Evolutionary conservation across 257 asterid genomes (phyloP), one percentile per base, ranked within the genome.

Genomic region (Cynanchum wilfordii): DNA sequence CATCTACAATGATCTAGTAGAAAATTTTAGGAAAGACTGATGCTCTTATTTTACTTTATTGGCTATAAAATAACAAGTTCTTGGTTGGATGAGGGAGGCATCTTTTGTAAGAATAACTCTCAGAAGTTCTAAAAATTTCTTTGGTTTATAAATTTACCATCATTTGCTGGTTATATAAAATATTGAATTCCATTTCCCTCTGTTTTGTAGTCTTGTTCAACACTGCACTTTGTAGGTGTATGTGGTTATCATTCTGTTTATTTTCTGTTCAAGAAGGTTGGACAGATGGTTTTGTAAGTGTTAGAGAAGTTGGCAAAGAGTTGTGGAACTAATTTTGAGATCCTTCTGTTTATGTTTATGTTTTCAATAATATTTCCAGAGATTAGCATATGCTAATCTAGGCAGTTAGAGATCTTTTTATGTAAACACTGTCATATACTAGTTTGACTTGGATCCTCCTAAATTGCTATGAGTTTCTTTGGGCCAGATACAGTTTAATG

Each of bases 381-480:
- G 27, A 36, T 22, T 33, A 7, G 56, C 24, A 50, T n/a, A 22
- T 51, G 19, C n/a, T 29, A 29, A 40, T 64, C 3, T 30, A 51
- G 29, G 66, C 17, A 6, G 24, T 22, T 7, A 40, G 56, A 10
- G 22, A 29, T 40, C 19, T 49, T 19, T 24, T 38, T 49, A 19
- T 25, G 36, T 54, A 66, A 17, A 36, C 58, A n/a, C 30, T 30
- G 42, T 54, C 30, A n/a, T 54, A 13, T 8, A 52, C 51, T 66
- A 54, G 56, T 24, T 74, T 74, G 72, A 36, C 24, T 9, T 66
- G 55, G 20, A 66, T 55, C 68, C 44, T 49, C 8, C 67, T 24
- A 59, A 55, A 17, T 4, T 47, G 54, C 40, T 73, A 24, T 30
- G 71, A 36, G 16, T 50, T 12, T n/a, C 25, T 11, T 20, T 22